phyloP scores from a whole-genome alignment of 495 filamentous ascomycete genomes.

The Neurospora tetrasperma region DNA sequence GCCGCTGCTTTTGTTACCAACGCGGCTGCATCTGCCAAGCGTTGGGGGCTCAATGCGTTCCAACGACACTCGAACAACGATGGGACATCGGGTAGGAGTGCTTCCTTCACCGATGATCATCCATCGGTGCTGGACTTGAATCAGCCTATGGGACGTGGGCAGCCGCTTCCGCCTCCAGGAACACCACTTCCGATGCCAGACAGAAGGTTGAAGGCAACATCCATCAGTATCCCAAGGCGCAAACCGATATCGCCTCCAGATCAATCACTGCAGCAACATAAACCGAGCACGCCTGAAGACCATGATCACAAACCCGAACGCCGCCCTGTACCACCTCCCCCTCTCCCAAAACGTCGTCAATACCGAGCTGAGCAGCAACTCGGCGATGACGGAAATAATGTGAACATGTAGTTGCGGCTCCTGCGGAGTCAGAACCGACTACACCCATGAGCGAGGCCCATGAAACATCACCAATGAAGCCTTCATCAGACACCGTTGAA shows the following conservation, averaged over 20 bases:
- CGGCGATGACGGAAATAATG: constrained; percentile 33
- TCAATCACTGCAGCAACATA: constrained; percentile 15
- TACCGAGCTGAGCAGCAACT: constrained; percentile 13
- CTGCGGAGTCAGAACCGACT: constrained; percentile 45
- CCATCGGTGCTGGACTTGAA: constrained; percentile 35
- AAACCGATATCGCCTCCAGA: constrained; percentile 33
- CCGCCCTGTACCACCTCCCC: constrained; percentile 35
- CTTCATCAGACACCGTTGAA: constrained; percentile 35
- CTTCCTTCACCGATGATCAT: constrained; percentile 15
- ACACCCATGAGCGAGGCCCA: constrained; percentile 30
- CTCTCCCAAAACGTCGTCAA: constrained; percentile 25
- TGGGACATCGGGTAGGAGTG: constrained; percentile 16
- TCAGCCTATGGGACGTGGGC: constrained; percentile 65
- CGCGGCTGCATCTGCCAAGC: constrained; percentile 68
- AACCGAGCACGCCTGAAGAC: constrained; percentile 16
- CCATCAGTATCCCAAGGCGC: constrained; percentile 46
- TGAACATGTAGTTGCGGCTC: constrained; percentile 51
- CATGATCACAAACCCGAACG: constrained; percentile 23
- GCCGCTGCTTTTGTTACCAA: constrained; percentile 49
- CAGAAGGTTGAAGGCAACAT: constrained; percentile 42
- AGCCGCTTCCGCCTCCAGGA: constrained; percentile 64
- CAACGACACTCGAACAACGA: constrained; percentile 39
- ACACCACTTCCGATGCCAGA: constrained; percentile 51
- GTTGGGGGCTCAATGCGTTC: constrained; percentile 71
- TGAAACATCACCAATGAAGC: constrained; percentile 25